Evolutionary conservation across 139 green algal genomes (phyloP).

Genomic region (Nannochloris sp.): DNA sequence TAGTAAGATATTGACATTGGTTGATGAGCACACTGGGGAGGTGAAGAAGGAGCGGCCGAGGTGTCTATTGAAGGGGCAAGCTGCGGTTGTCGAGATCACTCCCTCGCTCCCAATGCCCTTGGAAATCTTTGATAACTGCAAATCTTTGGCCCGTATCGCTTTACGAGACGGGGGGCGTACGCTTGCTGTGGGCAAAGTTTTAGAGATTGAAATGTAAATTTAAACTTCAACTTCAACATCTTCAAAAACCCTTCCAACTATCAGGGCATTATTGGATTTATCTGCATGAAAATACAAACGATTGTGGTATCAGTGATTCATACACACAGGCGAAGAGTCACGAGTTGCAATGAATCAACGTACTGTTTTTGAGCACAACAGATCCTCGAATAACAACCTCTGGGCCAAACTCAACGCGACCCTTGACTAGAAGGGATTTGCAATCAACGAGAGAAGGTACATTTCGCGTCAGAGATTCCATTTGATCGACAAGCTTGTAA

Average conservation of each 20-base stretch:
- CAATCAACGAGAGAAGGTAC: slow-evolving; percentile 50
- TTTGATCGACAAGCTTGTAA: slow-evolving; percentile 69
- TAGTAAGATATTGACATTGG: slow-evolving; percentile 45
- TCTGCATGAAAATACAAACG: too few relatives aligned
- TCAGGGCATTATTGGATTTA: not conserved
- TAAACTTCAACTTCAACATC: not conserved
- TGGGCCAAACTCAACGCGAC: slow-evolving; percentile 43
- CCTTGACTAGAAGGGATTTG: slow-evolving; percentile 65
- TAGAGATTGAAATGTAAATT: slow-evolving; percentile 19
- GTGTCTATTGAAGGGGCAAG: slow-evolving; percentile 61
- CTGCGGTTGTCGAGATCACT: slow-evolving; percentile 68
- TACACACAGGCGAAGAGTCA: not conserved
- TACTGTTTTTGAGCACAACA: slow-evolving; percentile 37
- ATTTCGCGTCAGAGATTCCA: slow-evolving; percentile 48
- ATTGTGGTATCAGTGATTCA: not conserved
- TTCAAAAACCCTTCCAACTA: not conserved
- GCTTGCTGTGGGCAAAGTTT: slow-evolving; percentile 82
- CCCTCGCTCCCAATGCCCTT: slow-evolving; percentile 48
- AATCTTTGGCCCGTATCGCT: slow-evolving; percentile 72
- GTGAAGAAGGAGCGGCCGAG: slow-evolving; percentile 47
- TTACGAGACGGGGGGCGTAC: slow-evolving; percentile 73
- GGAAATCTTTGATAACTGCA: slow-evolving; percentile 63
- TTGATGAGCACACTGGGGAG: slow-evolving; percentile 67
- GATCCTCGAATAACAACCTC: slow-evolving; percentile 43
- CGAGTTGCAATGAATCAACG: not conserved